A percentile compares a stretch with the other conserved stretches of the same genome.
phyloP scores from a whole-genome alignment of 257 asterid species.

The Datura wrightii region DNA sequence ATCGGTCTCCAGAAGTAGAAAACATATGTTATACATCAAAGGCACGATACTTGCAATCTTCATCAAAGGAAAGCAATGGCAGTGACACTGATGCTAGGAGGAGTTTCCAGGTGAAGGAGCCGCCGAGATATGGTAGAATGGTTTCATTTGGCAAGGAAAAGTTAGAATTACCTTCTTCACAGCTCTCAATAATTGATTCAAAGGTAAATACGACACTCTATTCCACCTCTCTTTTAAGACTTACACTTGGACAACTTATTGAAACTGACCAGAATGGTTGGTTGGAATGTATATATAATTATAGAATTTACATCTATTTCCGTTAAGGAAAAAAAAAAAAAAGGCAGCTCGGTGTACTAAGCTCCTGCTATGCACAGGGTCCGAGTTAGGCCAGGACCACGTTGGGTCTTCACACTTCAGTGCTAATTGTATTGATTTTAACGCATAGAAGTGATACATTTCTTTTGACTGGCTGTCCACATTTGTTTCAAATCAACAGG shows the following conservation, averaged over 20 bases:
- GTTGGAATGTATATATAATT: background rate
- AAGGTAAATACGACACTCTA: background rate
- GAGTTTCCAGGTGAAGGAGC: conserved; percentile 30
- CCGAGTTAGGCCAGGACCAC: background rate
- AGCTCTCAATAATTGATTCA: conserved; percentile 25
- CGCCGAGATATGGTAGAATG: conserved; percentile 22
- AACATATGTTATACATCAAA: conserved; percentile 19
- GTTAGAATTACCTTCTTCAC: conserved; percentile 20
- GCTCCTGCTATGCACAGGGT: background rate
- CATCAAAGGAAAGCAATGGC: conserved; percentile 19
- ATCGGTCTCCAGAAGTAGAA: conserved; percentile 30
- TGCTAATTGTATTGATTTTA: background rate
- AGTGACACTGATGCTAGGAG: conserved; percentile 24
- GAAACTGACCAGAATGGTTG: background rate
- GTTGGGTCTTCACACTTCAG: background rate
- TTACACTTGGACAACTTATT: background rate
- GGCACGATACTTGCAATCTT: conserved; percentile 21
- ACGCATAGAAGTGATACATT: background rate
- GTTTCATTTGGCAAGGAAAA: conserved; percentile 19
- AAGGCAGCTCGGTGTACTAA: background rate
- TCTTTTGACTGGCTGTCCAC: background rate
- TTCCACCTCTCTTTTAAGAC: background rate
- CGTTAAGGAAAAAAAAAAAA: background rate
- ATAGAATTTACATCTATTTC: background rate
- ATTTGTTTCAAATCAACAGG: background rate